Conservation (phyloP, 2,329 filamentous ascomycete species). For the Diaporthe batatas region DNA sequence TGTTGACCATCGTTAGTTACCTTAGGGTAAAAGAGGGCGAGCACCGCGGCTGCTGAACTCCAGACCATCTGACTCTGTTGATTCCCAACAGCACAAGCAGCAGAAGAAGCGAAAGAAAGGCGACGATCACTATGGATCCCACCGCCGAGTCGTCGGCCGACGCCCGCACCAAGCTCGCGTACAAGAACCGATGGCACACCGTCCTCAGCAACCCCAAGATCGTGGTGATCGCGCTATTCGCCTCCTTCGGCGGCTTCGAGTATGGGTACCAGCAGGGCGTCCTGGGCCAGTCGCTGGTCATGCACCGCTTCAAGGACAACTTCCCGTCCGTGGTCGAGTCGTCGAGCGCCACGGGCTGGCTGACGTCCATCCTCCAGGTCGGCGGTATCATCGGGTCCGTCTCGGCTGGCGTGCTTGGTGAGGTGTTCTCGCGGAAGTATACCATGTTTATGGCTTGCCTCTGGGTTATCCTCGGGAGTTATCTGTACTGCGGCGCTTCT, state of each 20-base stretch:
- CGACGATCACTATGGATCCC: neutral
- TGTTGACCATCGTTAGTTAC: neutral
- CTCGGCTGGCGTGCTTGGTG: conserved; percentile 60
- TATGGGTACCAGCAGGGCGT: conserved; percentile 70
- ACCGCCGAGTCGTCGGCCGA: conserved; percentile 17
- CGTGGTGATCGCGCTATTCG: conserved; percentile 40
- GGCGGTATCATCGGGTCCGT: conserved; percentile 64
- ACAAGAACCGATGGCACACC: conserved; percentile 38
- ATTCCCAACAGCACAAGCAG: neutral
- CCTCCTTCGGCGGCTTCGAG: conserved; percentile 60
- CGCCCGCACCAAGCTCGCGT: conserved; percentile 24
- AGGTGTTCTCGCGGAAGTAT: conserved; percentile 64
- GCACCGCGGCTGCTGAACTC: neutral
- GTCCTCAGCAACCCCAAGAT: conserved; percentile 39
- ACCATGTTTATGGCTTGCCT: conserved; percentile 64
- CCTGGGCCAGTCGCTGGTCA: conserved; percentile 66
- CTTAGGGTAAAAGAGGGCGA: neutral
- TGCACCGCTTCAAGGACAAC: conserved; percentile 62
- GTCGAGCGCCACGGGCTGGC: conserved; percentile 62
- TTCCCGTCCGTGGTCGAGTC: conserved; percentile 63
- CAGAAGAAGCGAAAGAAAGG: neutral
- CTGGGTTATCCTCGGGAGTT: conserved; percentile 61
- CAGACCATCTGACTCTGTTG: neutral
- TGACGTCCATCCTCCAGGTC: conserved; percentile 64
- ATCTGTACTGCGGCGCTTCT: conserved; percentile 59